A percentile compares a stretch with the other conserved stretches of the same genome.
Conservation (phyloP, 1,284 basidiomycete genomes). For the Heimioporus punctisporus region DNA sequence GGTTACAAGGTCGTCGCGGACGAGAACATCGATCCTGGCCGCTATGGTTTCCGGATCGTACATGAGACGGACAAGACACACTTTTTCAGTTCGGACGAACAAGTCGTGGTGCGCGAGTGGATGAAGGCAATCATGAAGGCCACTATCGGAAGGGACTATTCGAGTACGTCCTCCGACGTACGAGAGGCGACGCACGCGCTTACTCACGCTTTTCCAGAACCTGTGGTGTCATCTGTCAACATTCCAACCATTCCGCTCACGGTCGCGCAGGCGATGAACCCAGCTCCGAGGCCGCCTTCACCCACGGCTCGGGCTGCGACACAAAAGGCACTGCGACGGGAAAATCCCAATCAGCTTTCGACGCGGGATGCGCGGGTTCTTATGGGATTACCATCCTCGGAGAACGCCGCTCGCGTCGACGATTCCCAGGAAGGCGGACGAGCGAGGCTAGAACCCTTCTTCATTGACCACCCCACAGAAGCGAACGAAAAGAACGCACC, state of each 20-base stretch:
- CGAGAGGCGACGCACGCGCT: background rate
- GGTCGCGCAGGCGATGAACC: constrained; percentile 96
- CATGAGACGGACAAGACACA: constrained; percentile 91
- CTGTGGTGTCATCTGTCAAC: constrained; percentile 97
- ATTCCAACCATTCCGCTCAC: constrained; percentile 96
- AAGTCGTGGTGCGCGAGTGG: constrained; percentile 88
- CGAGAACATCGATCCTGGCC: constrained; percentile 90
- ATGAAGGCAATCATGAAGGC: constrained; percentile 99
- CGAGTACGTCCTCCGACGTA: constrained; percentile 54
- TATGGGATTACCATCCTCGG: constrained; percentile 57
- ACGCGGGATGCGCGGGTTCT: constrained; percentile 84
- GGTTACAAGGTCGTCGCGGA: constrained; percentile 96
- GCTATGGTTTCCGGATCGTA: constrained; percentile 95
- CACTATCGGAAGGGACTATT: constrained; percentile 93
- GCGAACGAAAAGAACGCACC: constrained; percentile 39
- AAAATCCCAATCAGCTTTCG: constrained; percentile 91
- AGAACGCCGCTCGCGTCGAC: constrained; percentile 35
- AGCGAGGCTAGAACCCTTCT: constrained; percentile 55
- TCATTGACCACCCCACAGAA: constrained; percentile 41
- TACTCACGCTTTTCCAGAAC: constrained; percentile 50
- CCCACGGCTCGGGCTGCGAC: constrained; percentile 88
- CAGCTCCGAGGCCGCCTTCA: constrained; percentile 93
- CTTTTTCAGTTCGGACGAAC: constrained; percentile 92
- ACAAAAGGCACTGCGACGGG: constrained; percentile 85
- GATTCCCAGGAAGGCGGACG: constrained; percentile 44